Conservation (phyloP, 805 yeast species). For the Schizosaccharomyces japonicus region DNA sequence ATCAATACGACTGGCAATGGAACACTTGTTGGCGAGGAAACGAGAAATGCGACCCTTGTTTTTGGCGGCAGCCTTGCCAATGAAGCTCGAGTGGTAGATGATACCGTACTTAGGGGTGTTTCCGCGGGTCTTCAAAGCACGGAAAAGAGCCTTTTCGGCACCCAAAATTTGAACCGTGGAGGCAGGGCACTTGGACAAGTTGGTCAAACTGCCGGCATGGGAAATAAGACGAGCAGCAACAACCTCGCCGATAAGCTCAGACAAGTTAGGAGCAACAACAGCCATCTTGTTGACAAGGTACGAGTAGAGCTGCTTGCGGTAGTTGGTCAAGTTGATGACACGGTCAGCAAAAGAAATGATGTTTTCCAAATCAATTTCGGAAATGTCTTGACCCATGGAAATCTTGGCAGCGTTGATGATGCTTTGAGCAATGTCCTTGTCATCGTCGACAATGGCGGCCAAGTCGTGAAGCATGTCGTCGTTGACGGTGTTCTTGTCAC, state of each 20-base stretch:
- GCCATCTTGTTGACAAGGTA: constrained; percentile 91
- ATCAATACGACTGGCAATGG: constrained; percentile 96
- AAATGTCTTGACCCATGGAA: constrained; percentile 96
- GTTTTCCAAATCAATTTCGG: constrained; percentile 82
- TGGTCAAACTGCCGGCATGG: constrained; percentile 93
- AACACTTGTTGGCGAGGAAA: constrained; percentile 94
- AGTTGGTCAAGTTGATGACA: constrained; percentile 75
- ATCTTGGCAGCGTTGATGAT: constrained; percentile 86
- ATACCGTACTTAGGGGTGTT: constrained; percentile 92
- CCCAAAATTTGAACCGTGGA: constrained; percentile 95
- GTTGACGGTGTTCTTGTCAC: constrained; percentile 62
- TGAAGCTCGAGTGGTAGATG: constrained; percentile 82
- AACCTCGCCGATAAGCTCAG: constrained; percentile 93
- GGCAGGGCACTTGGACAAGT: constrained; percentile 92
- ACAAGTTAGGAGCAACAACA: constrained; percentile 89
- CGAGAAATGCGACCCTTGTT: constrained; percentile 98
- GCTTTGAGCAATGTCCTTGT: constrained; percentile 74
- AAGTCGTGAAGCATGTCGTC: constrained; percentile 46
- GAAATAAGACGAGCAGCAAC: constrained; percentile 96
- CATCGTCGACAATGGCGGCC: constrained; percentile 75
- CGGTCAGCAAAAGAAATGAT: constrained; percentile 79
- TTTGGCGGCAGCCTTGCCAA: constrained; percentile 81
- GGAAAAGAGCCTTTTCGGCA: constrained; percentile 85
- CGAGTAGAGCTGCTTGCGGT: constrained; percentile 59
- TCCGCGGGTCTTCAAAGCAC: constrained; percentile 83